Evolutionary conservation across 169 alveolate species (phyloP), one percentile per base, ranked within the genome.

Genomic region (Cytauxzoon felis): DNA sequence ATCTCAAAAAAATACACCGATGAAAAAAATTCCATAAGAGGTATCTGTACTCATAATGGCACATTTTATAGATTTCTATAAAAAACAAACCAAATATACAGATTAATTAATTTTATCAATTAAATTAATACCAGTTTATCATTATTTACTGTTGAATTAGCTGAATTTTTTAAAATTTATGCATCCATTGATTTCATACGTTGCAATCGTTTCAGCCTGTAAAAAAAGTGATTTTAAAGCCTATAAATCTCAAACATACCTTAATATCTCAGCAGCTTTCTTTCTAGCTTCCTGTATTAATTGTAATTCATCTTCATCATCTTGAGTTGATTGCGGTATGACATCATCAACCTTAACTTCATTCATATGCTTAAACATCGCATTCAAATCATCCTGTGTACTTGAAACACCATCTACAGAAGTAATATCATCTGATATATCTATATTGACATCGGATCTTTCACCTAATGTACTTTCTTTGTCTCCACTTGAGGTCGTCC

Each of bases 211-310:
- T 38, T 38, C 13, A 38, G 13, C 45, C 45, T 38, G 45, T 38
- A 38, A n/a, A 38, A 38, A 11, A n/a, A n/a, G n/a, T n/a, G n/a
- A n/a, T n/a, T n/a, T n/a, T n/a, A n/a, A n/a, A n/a, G n/a, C n/a
- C n/a, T n/a, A n/a, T 0, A 9, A 1, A 13, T 3, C 16, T 0
- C n/a, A n/a, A 19, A 40, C 81, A 3, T 56, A 73, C 84, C 84
- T 50, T 21, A 73, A 65, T 21, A 73, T 73, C 27, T 73, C 79
- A 0, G 84, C 84, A 2, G 84, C 84, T 24, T 29, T 62, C 47
- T 45, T 73, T 21, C 84, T 58, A n/a, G 84, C 84, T 49, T 73
- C 79, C 38, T 62, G 73, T 34, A 73, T 26, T 16, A 73, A 47
- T 42, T 53, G 63, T 26, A 73, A 18, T 18, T 73, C 67, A 0